phyloP scores from a whole-genome alignment of 2,329 filamentous ascomycete genomes.

The Fusarium sp. region DNA sequence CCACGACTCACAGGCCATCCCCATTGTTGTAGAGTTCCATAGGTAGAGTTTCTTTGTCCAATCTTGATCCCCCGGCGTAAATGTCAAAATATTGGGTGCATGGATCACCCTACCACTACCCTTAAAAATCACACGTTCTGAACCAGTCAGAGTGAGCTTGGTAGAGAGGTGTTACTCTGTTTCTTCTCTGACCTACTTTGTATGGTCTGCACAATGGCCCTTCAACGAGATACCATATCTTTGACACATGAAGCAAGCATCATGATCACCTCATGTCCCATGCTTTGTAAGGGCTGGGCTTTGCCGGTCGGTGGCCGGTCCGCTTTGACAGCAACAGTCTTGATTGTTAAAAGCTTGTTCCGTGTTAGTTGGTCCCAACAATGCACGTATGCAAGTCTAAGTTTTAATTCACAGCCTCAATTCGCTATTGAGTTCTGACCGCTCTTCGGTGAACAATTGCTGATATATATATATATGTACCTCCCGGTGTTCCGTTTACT shows the following conservation, averaged over 20 bases:
- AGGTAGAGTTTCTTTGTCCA: slow-evolving; percentile 18
- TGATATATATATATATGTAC: not conserved
- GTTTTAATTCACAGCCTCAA: slow-evolving; percentile 6
- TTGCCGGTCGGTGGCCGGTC: not conserved
- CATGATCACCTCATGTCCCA: slow-evolving; percentile 20
- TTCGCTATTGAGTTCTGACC: slow-evolving; percentile 22
- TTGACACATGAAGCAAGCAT: not conserved
- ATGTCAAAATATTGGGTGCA: slow-evolving; percentile 32
- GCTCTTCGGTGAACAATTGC: slow-evolving; percentile 23
- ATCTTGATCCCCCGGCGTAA: slow-evolving; percentile 28
- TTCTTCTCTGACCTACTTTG: slow-evolving; percentile 15
- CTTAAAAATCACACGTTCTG: slow-evolving; percentile 35
- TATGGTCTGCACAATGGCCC: slow-evolving; percentile 1
- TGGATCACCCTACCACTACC: slow-evolving; percentile 26
- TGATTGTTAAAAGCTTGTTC: slow-evolving; percentile 3
- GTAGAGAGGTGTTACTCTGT: slow-evolving; percentile 37
- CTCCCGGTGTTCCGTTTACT: slow-evolving; percentile 7
- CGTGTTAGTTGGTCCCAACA: slow-evolving; percentile 7
- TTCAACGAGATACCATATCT: slow-evolving; percentile 1
- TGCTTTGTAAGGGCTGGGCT: not conserved
- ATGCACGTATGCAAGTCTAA: slow-evolving; percentile 12
- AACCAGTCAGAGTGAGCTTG: slow-evolving; percentile 29
- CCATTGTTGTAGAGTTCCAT: slow-evolving; percentile 1
- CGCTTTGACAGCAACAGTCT: slow-evolving; percentile 2
- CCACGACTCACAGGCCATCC: slow-evolving; percentile 15